Conservation (phyloP, 768 basidiomycete species). For the Trametes coccinea region DNA sequence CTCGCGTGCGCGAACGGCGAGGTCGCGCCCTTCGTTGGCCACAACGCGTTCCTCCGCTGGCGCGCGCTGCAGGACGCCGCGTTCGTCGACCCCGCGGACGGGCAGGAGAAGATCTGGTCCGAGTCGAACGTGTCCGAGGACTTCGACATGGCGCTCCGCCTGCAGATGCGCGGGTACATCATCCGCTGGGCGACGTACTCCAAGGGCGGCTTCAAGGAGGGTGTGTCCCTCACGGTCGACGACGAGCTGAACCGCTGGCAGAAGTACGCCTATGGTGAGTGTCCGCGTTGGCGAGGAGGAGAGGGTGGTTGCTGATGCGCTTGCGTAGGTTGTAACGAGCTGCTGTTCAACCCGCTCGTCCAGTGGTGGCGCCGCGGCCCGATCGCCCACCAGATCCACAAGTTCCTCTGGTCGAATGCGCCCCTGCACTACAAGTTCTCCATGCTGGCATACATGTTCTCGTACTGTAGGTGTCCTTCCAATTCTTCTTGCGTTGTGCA, state of each 20-base stretch:
- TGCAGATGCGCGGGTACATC: conserved; percentile 55
- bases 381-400: conserved; percentile 75
- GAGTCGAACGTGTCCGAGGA: conserved; percentile 69
- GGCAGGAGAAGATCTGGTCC: conserved; percentile 60
- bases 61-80: conserved; percentile 57
- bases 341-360: conserved; percentile 78
- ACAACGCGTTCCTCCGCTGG: conserved; percentile 59
- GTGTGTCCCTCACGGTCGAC: conserved; percentile 85
- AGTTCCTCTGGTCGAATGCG: conserved; percentile 69
- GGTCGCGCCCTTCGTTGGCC: conserved; percentile 47
- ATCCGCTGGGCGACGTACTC: conserved; percentile 81
- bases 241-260: conserved; percentile 94
- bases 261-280: conserved; percentile 76
- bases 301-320: conserved; percentile 8
- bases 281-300: not conserved
- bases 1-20: conserved; percentile 43
- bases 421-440: conserved; percentile 54
- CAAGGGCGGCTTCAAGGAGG: conserved; percentile 85
- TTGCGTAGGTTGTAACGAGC: conserved; percentile 57
- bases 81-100: conserved; percentile 52
- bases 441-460: conserved; percentile 57
- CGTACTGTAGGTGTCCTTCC: conserved; percentile 43
- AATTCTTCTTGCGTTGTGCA: not conserved
- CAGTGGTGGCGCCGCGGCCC: conserved; percentile 82
- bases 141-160: conserved; percentile 63